These are phyloP conservation scores for Pluteus cervinus DNA, from an alignment of 768 basidiomycete genomes.

Conservation along the genomic window DNA sequence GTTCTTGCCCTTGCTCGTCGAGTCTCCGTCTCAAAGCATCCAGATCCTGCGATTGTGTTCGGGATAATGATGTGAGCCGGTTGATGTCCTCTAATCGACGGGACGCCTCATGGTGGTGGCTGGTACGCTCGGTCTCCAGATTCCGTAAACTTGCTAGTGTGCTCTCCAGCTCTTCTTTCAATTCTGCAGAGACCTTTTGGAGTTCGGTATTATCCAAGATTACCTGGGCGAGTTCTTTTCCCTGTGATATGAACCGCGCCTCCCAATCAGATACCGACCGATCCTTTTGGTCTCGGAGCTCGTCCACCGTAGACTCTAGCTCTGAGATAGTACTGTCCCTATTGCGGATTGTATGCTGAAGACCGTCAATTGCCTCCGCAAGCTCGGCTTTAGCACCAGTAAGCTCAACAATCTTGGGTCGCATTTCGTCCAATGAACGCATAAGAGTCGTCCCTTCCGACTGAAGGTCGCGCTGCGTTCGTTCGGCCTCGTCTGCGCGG, in stretches of 20 bases:
- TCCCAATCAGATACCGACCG: constrained; percentile 37
- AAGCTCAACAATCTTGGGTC: constrained; percentile 78
- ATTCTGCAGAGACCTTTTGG: constrained; percentile 52
- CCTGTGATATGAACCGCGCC: constrained; percentile 37
- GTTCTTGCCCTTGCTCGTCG: constrained; percentile 33
- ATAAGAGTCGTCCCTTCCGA: constrained; percentile 72
- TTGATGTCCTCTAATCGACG: constrained; percentile 55
- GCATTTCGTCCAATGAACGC: constrained; percentile 80
- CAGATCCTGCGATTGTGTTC: constrained; percentile 49
- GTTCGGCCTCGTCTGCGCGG: constrained; percentile 72
- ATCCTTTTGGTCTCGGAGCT: constrained; percentile 45
- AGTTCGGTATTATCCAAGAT: constrained; percentile 51
- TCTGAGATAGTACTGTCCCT: constrained; percentile 54
- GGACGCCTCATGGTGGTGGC: constrained; percentile 48
- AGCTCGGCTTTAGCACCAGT: constrained; percentile 67
- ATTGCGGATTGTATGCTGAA: constrained; percentile 48
- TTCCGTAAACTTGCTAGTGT: constrained; percentile 46
- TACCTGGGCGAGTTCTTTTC: constrained; percentile 45
- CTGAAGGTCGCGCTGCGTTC: constrained; percentile 66
- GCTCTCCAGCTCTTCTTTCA: constrained; percentile 57
- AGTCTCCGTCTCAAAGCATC: constrained; percentile 46
- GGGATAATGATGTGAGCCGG: constrained; percentile 36
- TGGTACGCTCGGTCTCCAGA: constrained; percentile 62
- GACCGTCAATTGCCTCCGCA: constrained; percentile 51
- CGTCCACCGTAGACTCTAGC: constrained; percentile 54